Percentiles rank a stretch among this genome's conserved stretches.
Conservation (phyloP, 2,329 filamentous ascomycete species). For the Botrytis porri region DNA sequence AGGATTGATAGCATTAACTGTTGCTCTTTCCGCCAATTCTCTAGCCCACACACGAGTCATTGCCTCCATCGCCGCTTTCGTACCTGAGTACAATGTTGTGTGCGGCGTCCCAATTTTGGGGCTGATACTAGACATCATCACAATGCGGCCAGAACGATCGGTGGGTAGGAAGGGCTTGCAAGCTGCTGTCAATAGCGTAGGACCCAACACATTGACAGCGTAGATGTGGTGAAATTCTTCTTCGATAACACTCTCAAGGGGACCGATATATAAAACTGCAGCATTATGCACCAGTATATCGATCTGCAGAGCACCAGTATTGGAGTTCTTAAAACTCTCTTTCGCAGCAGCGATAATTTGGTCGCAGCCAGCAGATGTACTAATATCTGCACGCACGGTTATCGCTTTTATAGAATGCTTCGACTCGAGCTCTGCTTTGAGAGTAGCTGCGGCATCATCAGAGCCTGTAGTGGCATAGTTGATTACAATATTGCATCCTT, state of each 20-base stretch:
- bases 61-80: slow-evolving; percentile 61
- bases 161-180: slow-evolving; percentile 63
- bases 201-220: slow-evolving; percentile 75
- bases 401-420: slow-evolving; percentile 58
- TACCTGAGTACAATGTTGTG: slow-evolving; percentile 59
- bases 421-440: slow-evolving; percentile 51
- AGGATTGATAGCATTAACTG: slow-evolving; percentile 14
- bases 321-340: slow-evolving; percentile 17
- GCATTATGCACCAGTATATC: slow-evolving; percentile 87
- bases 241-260: slow-evolving; percentile 56
- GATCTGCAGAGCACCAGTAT: slow-evolving; percentile 57
- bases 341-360: slow-evolving; percentile 55
- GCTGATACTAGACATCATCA: slow-evolving; percentile 58
- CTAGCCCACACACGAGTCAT: slow-evolving; percentile 48
- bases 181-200: slow-evolving; percentile 71
- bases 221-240: slow-evolving; percentile 69
- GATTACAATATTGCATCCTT: slow-evolving; percentile 59
- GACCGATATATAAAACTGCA: slow-evolving; percentile 63
- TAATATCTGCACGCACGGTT: slow-evolving; percentile 66
- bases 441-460: slow-evolving; percentile 47
- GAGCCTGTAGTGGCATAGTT: slow-evolving; percentile 63
- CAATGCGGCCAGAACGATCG: slow-evolving; percentile 62
- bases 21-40: slow-evolving; percentile 12
- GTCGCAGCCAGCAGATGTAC: slow-evolving; percentile 55
- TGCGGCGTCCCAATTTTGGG: slow-evolving; percentile 53